Evolutionary conservation across 305 asterid genomes (phyloP), one percentile per base, ranked within the genome.

Genomic region (Euphrasia arctica): DNA sequence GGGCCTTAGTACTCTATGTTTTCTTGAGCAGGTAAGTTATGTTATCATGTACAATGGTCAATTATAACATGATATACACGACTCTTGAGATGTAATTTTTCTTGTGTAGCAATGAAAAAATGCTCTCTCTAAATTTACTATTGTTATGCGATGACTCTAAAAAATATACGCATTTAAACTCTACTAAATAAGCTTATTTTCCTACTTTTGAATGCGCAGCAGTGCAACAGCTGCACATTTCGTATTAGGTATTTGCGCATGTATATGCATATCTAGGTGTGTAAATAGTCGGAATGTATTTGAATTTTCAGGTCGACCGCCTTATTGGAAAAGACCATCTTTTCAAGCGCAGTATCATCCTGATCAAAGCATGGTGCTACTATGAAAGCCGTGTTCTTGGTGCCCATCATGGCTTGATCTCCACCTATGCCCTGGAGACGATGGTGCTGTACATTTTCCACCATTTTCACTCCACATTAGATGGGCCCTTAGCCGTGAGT

Each of bases 391-490:
- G 60, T 55, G 83, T 88, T 55, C n/a, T n/a, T 51, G 98, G 98
- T 64, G 90, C 95, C 63, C 84, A 85, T 73, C 94, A 55, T 41
- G 96, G 96, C 27, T 70, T 91, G 83, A 83, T 91, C 65, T 89
- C 96, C 51, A 91, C 98, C 2, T 91, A 91, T 75, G 98, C 95
- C n/a, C 75, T 91, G 78, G 98, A 91, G 82, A 89, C 95, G 2
- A 62, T 91, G 75, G 96, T 91, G 70, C 68, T 91, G 31, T 87
- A 86, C 78, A 89, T 91, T 68, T 89, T 91, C 85, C 95, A 89
- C 70, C 77, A 79, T 11, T 91, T 82, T 74, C 94, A 85, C 78
- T 69, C 90, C 27, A 69, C 74, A 25, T 75, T 91, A 73, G 80
- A 85, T 41, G 98, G 95, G 9, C 96, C 98, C 62, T 75, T 89